Evolutionary conservation across 805 yeast genomes (phyloP).

Genomic region (Cephaloascus fragrans): DNA sequence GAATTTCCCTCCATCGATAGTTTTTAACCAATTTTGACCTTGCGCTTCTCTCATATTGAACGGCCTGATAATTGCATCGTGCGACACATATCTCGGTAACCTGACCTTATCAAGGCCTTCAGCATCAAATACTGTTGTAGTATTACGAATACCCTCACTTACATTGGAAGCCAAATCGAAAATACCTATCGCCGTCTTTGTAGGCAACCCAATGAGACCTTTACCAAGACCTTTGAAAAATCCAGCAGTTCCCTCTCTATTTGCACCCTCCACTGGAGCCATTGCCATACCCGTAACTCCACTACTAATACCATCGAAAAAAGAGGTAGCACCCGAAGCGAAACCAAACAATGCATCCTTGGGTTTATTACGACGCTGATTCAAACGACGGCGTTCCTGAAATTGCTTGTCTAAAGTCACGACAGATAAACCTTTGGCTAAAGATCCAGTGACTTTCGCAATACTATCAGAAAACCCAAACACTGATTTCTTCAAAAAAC

Average conservation of each 20-base stretch:
- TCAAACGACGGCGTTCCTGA: constrained; percentile 72
- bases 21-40: constrained; percentile 89
- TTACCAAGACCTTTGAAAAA: constrained; percentile 90
- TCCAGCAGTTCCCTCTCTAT: constrained; percentile 83
- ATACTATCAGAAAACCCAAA: constrained; percentile 92
- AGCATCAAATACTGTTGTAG: constrained; percentile 82
- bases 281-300: constrained; percentile 87
- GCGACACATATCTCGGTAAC: constrained; percentile 67
- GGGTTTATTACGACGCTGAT: constrained; percentile 69
- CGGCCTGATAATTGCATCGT: constrained; percentile 65
- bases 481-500: constrained; percentile 89
- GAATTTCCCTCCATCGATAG: constrained; percentile 71
- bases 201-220: constrained; percentile 92
- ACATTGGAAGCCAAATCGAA: constrained; percentile 88
- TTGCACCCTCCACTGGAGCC: constrained; percentile 87
- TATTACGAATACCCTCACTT: constrained; percentile 87
- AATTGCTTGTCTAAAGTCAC: constrained; percentile 81
- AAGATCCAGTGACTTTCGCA: constrained; percentile 85
- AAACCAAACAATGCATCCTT: constrained; percentile 80
- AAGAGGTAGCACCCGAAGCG: constrained; percentile 78
- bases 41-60: constrained; percentile 78
- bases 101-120: constrained; percentile 73
- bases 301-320: constrained; percentile 77
- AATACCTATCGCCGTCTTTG: constrained; percentile 92
- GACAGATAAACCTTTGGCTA: constrained; percentile 88